Percentiles rank a stretch among this genome's conserved stretches.
Conservation (phyloP, 495 filamentous ascomycete genomes). For the Neurospora tetrasperma region DNA sequence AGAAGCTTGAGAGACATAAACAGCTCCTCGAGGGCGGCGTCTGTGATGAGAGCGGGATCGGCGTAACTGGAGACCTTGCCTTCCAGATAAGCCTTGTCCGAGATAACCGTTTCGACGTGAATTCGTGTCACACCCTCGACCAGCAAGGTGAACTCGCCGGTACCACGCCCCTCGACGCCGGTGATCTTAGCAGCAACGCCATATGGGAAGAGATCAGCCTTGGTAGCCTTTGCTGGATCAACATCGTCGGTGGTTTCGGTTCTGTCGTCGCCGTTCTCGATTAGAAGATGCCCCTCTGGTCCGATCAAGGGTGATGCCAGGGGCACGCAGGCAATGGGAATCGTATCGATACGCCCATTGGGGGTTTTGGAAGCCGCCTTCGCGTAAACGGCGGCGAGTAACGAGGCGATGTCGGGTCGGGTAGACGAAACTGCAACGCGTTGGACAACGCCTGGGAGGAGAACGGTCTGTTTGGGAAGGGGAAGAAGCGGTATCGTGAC, state of each 20-base stretch:
- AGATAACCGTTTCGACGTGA: slow-evolving; percentile 58
- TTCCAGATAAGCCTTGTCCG: slow-evolving; percentile 79
- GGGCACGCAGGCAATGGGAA: slow-evolving; percentile 75
- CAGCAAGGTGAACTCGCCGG: slow-evolving; percentile 68
- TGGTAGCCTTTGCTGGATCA: slow-evolving; percentile 42
- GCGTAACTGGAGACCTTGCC: slow-evolving; percentile 48
- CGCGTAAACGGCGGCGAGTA: slow-evolving; percentile 67
- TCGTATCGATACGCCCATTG: slow-evolving; percentile 48
- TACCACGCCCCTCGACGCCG: slow-evolving; percentile 68
- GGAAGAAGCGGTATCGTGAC: slow-evolving; percentile 60
- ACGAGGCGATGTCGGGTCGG: slow-evolving; percentile 71
- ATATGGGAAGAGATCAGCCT: slow-evolving; percentile 63
- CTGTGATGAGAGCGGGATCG: slow-evolving; percentile 16
- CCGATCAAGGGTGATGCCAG: slow-evolving; percentile 60
- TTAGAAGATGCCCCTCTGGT: slow-evolving; percentile 57
- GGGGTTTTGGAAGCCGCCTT: slow-evolving; percentile 52
- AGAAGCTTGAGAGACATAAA: slow-evolving; percentile 75
- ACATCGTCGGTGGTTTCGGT: slow-evolving; percentile 26
- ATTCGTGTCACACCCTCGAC: slow-evolving; percentile 80
- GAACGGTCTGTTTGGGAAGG: slow-evolving; percentile 59
- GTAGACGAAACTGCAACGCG: slow-evolving; percentile 62
- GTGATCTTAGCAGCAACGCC: slow-evolving; percentile 75
- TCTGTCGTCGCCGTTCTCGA: slow-evolving; percentile 41
- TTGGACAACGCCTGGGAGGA: slow-evolving; percentile 71
- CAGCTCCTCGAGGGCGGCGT: slow-evolving; percentile 49